These are phyloP conservation scores for Colletotrichum musicola DNA, from an alignment of 2,329 filamentous ascomycete species.

Conservation along the genomic window DNA sequence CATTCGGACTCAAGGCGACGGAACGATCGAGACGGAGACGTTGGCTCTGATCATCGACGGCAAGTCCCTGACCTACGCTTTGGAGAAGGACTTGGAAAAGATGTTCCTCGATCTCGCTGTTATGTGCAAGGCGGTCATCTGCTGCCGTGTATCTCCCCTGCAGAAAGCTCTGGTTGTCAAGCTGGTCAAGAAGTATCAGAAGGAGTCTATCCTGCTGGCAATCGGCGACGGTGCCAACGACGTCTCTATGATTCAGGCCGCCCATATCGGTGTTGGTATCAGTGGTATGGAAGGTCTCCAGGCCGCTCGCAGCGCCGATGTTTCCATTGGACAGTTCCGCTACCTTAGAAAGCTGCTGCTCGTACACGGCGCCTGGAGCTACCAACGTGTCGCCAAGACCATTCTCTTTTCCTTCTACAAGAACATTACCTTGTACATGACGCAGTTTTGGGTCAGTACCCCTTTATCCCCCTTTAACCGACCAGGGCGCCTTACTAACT, in stretches of 20 bases:
- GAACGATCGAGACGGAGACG: conserved; percentile 83
- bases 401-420: conserved; percentile 99
- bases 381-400: conserved; percentile 95
- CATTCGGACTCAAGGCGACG: conserved; percentile 84
- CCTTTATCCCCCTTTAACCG: neutral
- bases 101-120: conserved; percentile 92
- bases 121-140: conserved; percentile 99
- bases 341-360: conserved; percentile 93
- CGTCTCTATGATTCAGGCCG: conserved; percentile 99
- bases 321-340: conserved; percentile 95
- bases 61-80: conserved; percentile 91
- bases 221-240: conserved; percentile 99
- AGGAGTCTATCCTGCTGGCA: conserved; percentile 90
- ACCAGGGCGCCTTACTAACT: conserved; percentile 42
- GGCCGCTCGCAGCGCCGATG: conserved; percentile 94
- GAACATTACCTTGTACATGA: conserved; percentile 98
- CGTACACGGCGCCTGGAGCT: conserved; percentile 97
- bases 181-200: conserved; percentile 91
- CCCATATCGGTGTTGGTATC: conserved; percentile 97
- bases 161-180: conserved; percentile 99
- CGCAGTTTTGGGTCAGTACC: conserved; percentile 91
- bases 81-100: conserved; percentile 95
- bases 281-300: conserved; percentile 97
- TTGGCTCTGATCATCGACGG: conserved; percentile 95
- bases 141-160: conserved; percentile 94